Conservation (phyloP, 192 early-diverging fungal genomes). For the Mortierella antarctica region DNA sequence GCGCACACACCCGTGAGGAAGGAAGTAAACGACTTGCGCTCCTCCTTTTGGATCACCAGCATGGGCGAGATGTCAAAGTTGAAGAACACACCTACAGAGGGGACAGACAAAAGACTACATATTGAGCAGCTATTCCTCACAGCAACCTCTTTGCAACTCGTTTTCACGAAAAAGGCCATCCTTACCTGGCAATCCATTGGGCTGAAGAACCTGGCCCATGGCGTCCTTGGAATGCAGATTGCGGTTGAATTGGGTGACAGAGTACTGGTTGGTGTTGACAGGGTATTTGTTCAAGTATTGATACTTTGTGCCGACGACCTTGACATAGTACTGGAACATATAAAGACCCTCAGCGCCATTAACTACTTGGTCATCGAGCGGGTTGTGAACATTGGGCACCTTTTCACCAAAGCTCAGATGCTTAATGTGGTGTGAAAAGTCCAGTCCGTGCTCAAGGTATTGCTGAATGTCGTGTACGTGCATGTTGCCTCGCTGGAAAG, state of each 20-base stretch:
- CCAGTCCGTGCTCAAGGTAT: constrained; percentile 72
- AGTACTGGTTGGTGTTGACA: constrained; percentile 94
- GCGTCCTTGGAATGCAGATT: constrained; percentile 55
- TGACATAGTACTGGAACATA: constrained; percentile 93
- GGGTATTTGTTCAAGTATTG: constrained; percentile 72
- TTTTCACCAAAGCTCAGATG: constrained; percentile 82
- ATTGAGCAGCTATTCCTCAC: neutral
- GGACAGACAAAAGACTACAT: neutral
- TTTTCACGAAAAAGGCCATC: neutral
- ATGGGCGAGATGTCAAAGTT: constrained; percentile 97
- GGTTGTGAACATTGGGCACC: constrained; percentile 65
- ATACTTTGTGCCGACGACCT: constrained; percentile 92
- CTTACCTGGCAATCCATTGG: constrained; percentile 51
- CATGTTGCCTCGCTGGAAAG: constrained; percentile 73
- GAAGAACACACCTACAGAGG: constrained; percentile 83
- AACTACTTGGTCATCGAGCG: constrained; percentile 61
- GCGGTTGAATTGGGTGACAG: constrained; percentile 89
- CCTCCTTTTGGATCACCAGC: constrained; percentile 89
- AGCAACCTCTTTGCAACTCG: neutral
- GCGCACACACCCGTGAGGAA: constrained; percentile 93
- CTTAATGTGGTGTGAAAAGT: constrained; percentile 88
- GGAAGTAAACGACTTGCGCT: constrained; percentile 82
- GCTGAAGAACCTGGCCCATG: constrained; percentile 12
- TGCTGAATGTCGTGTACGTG: constrained; percentile 84
- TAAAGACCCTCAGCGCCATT: constrained; percentile 22